Percentiles rank a stretch among this genome's conserved stretches.
These are phyloP conservation scores for Phytophthora fragariaefolia DNA, from an alignment of 352 stramenopile genomes.

Conservation along the genomic window DNA sequence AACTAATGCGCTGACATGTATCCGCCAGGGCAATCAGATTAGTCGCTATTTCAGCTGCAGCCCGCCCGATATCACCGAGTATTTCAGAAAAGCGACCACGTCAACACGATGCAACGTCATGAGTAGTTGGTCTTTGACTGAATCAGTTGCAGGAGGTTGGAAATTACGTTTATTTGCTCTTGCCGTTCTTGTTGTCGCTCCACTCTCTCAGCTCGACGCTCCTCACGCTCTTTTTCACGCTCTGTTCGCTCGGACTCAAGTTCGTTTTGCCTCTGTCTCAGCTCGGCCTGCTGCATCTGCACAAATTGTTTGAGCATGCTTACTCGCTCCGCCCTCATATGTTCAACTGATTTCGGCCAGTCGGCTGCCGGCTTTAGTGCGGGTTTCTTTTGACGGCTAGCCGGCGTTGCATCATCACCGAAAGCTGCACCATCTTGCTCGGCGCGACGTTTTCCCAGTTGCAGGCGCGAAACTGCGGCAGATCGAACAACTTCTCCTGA, in stretches of 20 bases:
- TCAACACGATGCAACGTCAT: neutral
- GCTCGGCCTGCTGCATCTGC: neutral
- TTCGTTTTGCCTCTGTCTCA: neutral
- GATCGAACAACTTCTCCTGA: neutral
- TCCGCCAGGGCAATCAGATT: no score
- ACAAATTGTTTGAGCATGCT: neutral
- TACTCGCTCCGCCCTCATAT: neutral
- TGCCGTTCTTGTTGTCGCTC: neutral
- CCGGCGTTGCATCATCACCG: neutral
- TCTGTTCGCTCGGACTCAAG: neutral
- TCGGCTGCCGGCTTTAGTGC: neutral
- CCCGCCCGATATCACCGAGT: no score
- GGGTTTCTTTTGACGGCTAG: neutral
- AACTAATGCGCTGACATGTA: no score
- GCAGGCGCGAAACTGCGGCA: neutral
- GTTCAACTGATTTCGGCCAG: neutral
- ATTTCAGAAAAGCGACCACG: neutral
- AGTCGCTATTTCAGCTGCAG: no score
- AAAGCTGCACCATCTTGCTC: neutral
- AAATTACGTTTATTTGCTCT: neutral
- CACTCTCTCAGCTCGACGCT: neutral
- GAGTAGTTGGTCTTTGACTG: neutral
- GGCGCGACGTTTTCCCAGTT: neutral
- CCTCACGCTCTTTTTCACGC: neutral
- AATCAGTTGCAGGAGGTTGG: neutral